Evolutionary conservation across 441 rosid species (phyloP).

Genomic region (Corymbia citriodora): DNA sequence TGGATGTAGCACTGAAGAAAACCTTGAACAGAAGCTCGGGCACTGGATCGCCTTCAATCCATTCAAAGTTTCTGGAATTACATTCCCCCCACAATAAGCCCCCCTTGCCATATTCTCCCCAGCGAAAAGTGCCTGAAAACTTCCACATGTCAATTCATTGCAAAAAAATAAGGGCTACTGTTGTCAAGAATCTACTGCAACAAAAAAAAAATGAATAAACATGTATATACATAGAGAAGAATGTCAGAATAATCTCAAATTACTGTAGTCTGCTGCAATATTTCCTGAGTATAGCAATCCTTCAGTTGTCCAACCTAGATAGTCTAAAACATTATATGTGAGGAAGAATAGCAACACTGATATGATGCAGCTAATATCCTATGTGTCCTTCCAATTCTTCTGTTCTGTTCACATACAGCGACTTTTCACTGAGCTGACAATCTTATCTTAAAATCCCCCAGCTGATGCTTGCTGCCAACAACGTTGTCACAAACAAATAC

Average conservation of each 20-base stretch:
- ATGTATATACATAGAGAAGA: background rate
- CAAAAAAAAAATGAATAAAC: background rate
- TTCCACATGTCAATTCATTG: background rate
- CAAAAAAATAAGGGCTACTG: background rate
- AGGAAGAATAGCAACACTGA: background rate
- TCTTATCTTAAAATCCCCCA: background rate
- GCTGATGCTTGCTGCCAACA: background rate
- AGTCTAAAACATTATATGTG: background rate
- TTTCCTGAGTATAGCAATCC: background rate
- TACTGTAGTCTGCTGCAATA: background rate
- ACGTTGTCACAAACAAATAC: background rate
- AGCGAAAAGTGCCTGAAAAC: constrained; percentile 68
- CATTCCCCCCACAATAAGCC: constrained; percentile 99
- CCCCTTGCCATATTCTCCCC: constrained; percentile 98
- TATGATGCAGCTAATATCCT: background rate
- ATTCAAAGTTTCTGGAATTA: constrained; percentile 67
- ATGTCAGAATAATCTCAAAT: background rate
- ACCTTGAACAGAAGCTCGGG: constrained; percentile 71
- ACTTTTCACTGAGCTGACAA: background rate
- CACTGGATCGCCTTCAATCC: constrained; percentile 84
- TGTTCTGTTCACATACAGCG: background rate
- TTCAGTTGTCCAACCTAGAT: background rate
- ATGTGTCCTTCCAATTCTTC: background rate
- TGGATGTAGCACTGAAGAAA: background rate
- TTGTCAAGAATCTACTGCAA: background rate